phyloP scores from a whole-genome alignment of 129 eudicot genomes.

The Dittrichia graveolens region DNA sequence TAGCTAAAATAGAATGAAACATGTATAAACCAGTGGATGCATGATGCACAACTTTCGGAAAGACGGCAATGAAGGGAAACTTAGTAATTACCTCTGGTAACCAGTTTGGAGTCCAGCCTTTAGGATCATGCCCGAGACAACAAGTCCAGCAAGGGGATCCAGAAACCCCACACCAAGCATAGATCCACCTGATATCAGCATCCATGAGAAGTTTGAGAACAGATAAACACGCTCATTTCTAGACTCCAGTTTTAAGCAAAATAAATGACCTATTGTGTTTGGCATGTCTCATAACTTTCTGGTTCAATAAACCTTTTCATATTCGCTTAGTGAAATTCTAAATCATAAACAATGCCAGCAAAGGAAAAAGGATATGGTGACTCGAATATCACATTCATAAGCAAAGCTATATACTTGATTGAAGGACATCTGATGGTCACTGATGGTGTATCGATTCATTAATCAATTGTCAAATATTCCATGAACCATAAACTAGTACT shows the following conservation, averaged over 20 bases:
- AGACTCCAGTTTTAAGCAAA: constrained; percentile 5
- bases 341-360: neutral
- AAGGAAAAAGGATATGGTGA: neutral
- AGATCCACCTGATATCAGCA: constrained; percentile 68
- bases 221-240: neutral
- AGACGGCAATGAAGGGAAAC: constrained; percentile 15
- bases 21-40: neutral
- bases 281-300: neutral
- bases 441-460: too few species aligned
- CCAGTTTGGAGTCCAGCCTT: constrained; percentile 95
- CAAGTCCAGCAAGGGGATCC: constrained; percentile 98
- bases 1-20: neutral
- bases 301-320: neutral
- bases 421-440: too few species aligned
- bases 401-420: too few species aligned
- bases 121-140: constrained; percentile 90
- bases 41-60: constrained; percentile 14
- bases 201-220: neutral
- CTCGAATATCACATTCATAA: too few species aligned
- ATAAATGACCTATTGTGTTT: neutral
- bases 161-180: constrained; percentile 88
- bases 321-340: neutral
- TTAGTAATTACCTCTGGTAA: constrained; percentile 64
- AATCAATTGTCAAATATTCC: too few species aligned
- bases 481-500: neutral